Base-by-base conservation (phyloP, 148 eudicot species). In the Persicaria maculosa region DNA sequence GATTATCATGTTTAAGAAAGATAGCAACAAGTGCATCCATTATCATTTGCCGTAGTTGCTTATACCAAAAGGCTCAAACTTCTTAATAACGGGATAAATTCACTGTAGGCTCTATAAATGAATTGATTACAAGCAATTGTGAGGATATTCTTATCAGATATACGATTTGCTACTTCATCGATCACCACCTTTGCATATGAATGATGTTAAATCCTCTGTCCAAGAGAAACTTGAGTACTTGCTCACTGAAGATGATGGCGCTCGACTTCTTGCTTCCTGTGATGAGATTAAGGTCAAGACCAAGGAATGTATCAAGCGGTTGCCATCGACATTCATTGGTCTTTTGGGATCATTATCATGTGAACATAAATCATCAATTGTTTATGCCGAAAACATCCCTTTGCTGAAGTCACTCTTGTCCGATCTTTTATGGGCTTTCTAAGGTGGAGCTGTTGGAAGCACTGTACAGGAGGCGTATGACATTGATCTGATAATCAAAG, bases 211-310 rank as follows among this genome's bases (percentile, higher is more conserved):
- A 79, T 77, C 76, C 74, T 85, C 96, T 1, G 85, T 97, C 20
- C 98, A 94, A 68, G 97, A 94, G 81, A 96, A 91, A 79, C 82
- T 92, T 2, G 97, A 94, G 65, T 92, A 94, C 80, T 87, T 94
- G 97, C 88, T 94, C 55, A 84, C 91, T 17, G 97, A 94, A 77
- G 96, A 94, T 76, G 97, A 94, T 68, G 96, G 92, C 80, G 88
- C 87, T 52, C 97, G 96, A 47, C 79, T 95, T 76, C 69, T 95
- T 43, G 77, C 80, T 8, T 84, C 84, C 40, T 83, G 79, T 53
- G 86, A 86, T 11, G 86, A 86, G 76, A 80, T 90, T 46, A 90
- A 90, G 79, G 44, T 75, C 19, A 91, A 85, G 78, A 86, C 80
- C 0, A 78, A 83, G 62, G 83, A 75, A 59, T 87, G 90, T 78